Evolutionary conservation across 768 basidiomycete species (phyloP).

Genomic region (Suillus plorans): DNA sequence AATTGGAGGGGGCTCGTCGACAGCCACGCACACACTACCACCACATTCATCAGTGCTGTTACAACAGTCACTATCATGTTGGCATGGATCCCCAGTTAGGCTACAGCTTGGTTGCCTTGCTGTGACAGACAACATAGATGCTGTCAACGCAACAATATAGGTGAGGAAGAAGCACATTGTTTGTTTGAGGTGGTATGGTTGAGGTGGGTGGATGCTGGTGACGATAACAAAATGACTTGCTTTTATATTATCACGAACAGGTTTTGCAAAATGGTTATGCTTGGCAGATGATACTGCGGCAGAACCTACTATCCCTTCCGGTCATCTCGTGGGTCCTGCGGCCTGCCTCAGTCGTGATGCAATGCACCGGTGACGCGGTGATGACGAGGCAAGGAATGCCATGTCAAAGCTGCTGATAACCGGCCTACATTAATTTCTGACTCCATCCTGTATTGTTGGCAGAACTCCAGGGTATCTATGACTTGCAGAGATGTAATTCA

Average conservation of each 20-base stretch:
- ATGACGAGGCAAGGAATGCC: too few species aligned
- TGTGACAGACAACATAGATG: background rate
- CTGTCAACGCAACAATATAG: background rate
- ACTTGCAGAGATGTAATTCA: too few species aligned
- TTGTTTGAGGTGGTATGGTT: background rate
- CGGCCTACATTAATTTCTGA: too few species aligned
- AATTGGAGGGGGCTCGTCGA: too few species aligned
- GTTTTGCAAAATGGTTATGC: background rate
- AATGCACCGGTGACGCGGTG: too few species aligned
- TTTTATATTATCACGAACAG: background rate
- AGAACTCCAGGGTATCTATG: too few species aligned
- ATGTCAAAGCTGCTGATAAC: too few species aligned
- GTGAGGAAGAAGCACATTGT: background rate
- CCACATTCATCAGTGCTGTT: background rate
- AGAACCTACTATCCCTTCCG: too few species aligned
- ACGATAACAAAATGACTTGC: background rate
- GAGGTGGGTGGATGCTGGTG: background rate
- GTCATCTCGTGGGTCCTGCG: too few species aligned
- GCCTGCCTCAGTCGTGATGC: too few species aligned
- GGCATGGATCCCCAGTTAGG: rapidly evolving
- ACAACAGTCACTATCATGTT: background rate
- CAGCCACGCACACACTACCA: background rate
- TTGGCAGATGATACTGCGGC: background rate
- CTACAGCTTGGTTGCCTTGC: background rate
- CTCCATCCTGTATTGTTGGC: too few species aligned